Base-by-base conservation (phyloP, 1,284 basidiomycete genomes). In the Fomitopsis schrenkii region DNA sequence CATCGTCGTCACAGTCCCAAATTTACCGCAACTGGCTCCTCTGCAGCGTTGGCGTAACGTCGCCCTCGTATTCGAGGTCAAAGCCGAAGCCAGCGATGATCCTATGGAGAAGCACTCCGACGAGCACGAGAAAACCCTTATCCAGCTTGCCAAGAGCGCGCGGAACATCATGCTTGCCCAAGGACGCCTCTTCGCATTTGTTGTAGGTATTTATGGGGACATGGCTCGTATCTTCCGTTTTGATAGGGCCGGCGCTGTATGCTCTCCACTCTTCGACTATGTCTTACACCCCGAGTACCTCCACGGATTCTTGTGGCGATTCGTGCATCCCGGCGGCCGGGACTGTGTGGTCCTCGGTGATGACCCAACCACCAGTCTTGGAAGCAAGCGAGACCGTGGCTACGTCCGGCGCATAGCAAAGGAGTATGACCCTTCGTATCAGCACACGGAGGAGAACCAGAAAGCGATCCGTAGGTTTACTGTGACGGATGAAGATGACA, bases 171-270 rank as follows among this genome's bases (percentile, higher is more conserved):
- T 64, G 42, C 41, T 57, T n/a, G 61, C 62, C 2, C 66, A 67
- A 30, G 52, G 58, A 0, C 33, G 59, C 41, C 52, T 65, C 19
- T 50, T 30, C 15, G 48, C 52, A 2, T 64, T 62, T 50, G 54
- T 60, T 30, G 28, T 67, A 19, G 62, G 66, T 3, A 35, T 67
- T n/a, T 67, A 67, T 45, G 66, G 64, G n/a, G 41, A 62, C 4
- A 38, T 44, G n/a, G 53, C 60, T 2, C 66, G 64, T n/a, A 62
- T 67, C 36, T 59, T 50, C 14, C 63, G 66, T n/a, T 67, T 63
- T 45, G 64, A 67, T 52, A 62, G 59, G 38, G 15, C 64, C 0
- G 58, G 60, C 48, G 61, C 59, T 1, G 42, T 67, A 9, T 63
- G 42, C 10, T 58, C 58, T 3, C 28, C 36, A 1, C 56, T 17